Evolutionary conservation across 768 basidiomycete species (phyloP), one percentile per base, ranked within the genome.

Genomic region (Pisolithus microcarpus): DNA sequence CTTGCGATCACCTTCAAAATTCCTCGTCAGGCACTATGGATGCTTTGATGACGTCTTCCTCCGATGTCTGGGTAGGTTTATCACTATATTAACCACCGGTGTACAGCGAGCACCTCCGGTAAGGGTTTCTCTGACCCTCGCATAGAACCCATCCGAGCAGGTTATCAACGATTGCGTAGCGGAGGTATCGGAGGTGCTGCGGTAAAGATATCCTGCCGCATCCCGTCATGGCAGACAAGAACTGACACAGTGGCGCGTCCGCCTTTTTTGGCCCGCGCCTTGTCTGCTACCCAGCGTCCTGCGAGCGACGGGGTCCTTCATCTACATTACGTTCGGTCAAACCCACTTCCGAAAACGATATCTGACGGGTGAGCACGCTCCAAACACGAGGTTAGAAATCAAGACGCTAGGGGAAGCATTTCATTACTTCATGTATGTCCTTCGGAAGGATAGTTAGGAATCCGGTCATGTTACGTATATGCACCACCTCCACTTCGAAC

Each of bases 291-390:
- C 1, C 54, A 89, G 87, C 57, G 79, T 88, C 7, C 75, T 91
- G 18, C 75, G 76, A n/a, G 62, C 68, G n/a, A 67, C 54, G 1
- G 85, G 86, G 0, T 55, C 72, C 3, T 88, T 91, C 65, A 65
- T 92, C 43, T 91, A 91, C 64, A 67, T 92, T 52, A 92, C 90
- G 5, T 91, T 92, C 57, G 91, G 90, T 5, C 91, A 92, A 62
- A 91, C 91, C 0, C 91, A 93, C 63, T 92, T 93, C 63, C 82
- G 91, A 38, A 73, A 75, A 50, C 80, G 80, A 18, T 90, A 81
- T 64, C 69, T 93, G 16, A 75, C 70, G 4, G 65, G 65, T 28
- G 28, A 54, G 1, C 60, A 68, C 46, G 68, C 75, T 45, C 71
- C 75, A 15, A 75, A 70, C 2, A 83, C 87, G 19, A 76, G 63